Base-by-base conservation (phyloP, 768 basidiomycete genomes). In the Podaxis sp. region DNA sequence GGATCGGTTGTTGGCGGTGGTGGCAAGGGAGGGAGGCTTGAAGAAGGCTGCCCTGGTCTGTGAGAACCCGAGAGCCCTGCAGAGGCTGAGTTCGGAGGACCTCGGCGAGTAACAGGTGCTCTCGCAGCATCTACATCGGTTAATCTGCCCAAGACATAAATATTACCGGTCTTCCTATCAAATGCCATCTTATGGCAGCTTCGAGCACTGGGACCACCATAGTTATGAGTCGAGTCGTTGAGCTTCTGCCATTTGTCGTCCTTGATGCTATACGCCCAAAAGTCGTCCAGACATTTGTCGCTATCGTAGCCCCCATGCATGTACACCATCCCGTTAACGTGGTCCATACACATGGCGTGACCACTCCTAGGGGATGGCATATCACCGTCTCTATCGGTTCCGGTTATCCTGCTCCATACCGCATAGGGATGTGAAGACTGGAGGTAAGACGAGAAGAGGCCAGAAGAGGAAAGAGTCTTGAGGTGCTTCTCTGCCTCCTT, bases 111-210 rank as follows among this genome's bases (percentile, higher is more conserved):
- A 33, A 46, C 15, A 24, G 60, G 60, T 12, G 27, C 60, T 22
- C 60, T 55, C 3, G 29, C 43, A 37, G 76, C 74, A 65, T 89
- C 87, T 27, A 74, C 75, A 63, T 90, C 89, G 13, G 79, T 80
- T 55, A 91, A 72, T 66, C 88, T 76, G 13, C 91, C 91, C n/a
- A 93, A 73, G 0, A 93, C 69, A 70, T 90, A 93, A 19, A 93
- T 87, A 61, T 77, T 79, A 1, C 87, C 89, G 0, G 85, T 86
- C 71, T 80, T 83, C n/a, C 78, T 75, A 66, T 93, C 90, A 67
- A 90, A 92, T 17, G 84, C 85, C 87, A 92, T 91, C 75, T 89
- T 91, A 68, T 93, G 92, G 68, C 91, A 93, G 8, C 86, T 86
- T 29, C 91, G 79, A 3, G 89, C 80, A 1, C 84, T 82, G 8